Evolutionary conservation across 2,329 filamentous ascomycete species (phyloP).

Genomic region (Penicillium psychrosexuale): DNA sequence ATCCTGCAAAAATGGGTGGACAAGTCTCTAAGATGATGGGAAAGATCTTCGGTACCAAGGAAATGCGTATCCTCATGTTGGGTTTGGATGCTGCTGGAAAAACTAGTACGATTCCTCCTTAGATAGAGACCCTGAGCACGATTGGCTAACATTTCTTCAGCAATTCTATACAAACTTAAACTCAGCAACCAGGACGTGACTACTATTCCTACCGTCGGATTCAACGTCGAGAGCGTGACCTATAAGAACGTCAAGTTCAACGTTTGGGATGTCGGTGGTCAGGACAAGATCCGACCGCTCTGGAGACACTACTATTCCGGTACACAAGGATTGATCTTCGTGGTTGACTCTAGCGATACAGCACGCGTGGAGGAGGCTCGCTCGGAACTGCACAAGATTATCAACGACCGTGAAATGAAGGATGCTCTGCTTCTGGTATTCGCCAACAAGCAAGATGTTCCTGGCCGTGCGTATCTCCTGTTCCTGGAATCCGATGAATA

Average conservation of each 20-base stretch:
- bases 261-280: slow-evolving; percentile 97
- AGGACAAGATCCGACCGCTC: slow-evolving; percentile 96
- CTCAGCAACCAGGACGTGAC: slow-evolving; percentile 90
- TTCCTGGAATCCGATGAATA: background rate
- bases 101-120: slow-evolving; percentile 59
- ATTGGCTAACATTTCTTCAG: slow-evolving; percentile 28
- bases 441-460: slow-evolving; percentile 97
- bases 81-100: slow-evolving; percentile 97
- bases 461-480: slow-evolving; percentile 59
- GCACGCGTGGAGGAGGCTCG: slow-evolving; percentile 88
- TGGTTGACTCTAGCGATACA: slow-evolving; percentile 92
- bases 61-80: slow-evolving; percentile 98
- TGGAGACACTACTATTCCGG: slow-evolving; percentile 97
- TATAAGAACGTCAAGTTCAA: slow-evolving; percentile 99
- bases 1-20: slow-evolving; percentile 70
- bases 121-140: background rate
- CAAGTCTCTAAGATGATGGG: slow-evolving; percentile 94
- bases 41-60: slow-evolving; percentile 98
- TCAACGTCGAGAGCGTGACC: slow-evolving; percentile 98
- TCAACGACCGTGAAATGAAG: slow-evolving; percentile 97
- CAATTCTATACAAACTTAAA: slow-evolving; percentile 98
- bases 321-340: slow-evolving; percentile 98
- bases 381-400: slow-evolving; percentile 92
- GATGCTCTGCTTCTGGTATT: slow-evolving; percentile 92
- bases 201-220: slow-evolving; percentile 96